Evolutionary conservation across 352 stramenopile species (phyloP).

Genomic region (Pythium folliculosum): DNA sequence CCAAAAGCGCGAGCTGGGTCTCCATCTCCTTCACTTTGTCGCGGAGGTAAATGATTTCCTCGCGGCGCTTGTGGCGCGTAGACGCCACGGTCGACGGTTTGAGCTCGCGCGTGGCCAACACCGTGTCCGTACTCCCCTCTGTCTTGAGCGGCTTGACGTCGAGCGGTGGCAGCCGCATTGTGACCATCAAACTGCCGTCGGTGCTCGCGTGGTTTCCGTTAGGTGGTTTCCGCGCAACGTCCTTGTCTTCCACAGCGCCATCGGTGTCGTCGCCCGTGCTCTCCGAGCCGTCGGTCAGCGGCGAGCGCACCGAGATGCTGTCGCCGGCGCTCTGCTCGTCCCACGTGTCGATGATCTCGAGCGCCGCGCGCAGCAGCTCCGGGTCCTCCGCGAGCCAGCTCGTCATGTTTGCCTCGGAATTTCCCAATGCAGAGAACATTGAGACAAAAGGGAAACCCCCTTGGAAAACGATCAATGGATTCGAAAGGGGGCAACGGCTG

Average conservation of each 20-base stretch:
- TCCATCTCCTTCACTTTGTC: conserved; percentile 27
- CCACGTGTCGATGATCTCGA: conserved; percentile 27
- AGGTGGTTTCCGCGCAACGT: too few species aligned
- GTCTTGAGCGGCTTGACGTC: too few species aligned
- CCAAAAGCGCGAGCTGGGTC: conserved; percentile 6
- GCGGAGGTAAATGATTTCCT: conserved; percentile 23
- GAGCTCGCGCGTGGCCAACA: too few species aligned
- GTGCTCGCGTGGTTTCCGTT: too few species aligned
- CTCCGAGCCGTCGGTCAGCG: too few species aligned
- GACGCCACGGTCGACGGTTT: conserved; percentile 17
- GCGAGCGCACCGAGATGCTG: conserved; percentile 1
- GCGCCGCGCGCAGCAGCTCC: conserved; percentile 27
- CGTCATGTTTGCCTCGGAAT: background rate
- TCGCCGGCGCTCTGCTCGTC: conserved; percentile 18
- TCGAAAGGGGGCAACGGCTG: too few species aligned
- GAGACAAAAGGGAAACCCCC: too few species aligned
- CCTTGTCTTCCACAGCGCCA: conserved; percentile 1
- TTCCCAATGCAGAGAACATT: too few species aligned
- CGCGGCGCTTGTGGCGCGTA: conserved; percentile 20
- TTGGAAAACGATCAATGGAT: too few species aligned
- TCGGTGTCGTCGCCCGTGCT: conserved; percentile 16
- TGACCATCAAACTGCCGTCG: too few species aligned
- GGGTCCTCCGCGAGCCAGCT: conserved; percentile 22
- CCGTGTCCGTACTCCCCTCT: too few species aligned
- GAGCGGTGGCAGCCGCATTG: too few species aligned